These are phyloP conservation scores for Russula compacta DNA, from an alignment of 768 basidiomycete genomes.

Conservation along the genomic window DNA sequence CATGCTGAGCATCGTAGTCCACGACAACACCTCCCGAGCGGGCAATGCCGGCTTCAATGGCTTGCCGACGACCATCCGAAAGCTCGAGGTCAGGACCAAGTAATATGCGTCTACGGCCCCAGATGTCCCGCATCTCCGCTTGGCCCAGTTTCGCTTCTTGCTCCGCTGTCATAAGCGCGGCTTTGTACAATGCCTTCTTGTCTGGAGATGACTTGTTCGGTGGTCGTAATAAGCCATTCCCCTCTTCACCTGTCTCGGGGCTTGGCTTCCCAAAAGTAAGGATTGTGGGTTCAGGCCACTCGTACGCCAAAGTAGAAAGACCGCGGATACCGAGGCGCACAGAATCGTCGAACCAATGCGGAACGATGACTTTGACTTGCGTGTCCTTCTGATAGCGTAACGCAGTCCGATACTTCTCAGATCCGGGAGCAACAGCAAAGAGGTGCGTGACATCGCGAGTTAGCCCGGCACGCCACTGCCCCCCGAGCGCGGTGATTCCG, in stretches of 20 bases:
- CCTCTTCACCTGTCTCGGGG: slow-evolving; percentile 16
- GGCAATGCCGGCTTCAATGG: slow-evolving; percentile 50
- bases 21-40: slow-evolving; percentile 50
- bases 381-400: slow-evolving; percentile 52
- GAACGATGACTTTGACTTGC: slow-evolving; percentile 62
- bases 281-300: slow-evolving; percentile 66
- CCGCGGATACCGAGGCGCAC: slow-evolving; percentile 41
- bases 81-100: slow-evolving; percentile 54
- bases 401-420: slow-evolving; percentile 37
- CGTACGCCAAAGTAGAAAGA: slow-evolving; percentile 46
- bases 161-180: slow-evolving; percentile 23
- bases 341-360: slow-evolving; percentile 88
- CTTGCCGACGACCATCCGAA: slow-evolving; percentile 36
- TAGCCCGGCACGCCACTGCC: slow-evolving; percentile 67
- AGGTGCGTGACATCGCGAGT: slow-evolving; percentile 86
- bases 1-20: slow-evolving; percentile 30
- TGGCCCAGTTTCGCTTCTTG: slow-evolving; percentile 18
- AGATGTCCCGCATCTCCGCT: slow-evolving; percentile 34
- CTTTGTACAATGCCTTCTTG: slow-evolving; percentile 31
- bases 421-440: slow-evolving; percentile 46
- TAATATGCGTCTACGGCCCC: slow-evolving; percentile 51
- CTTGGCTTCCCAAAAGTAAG: slow-evolving; percentile 29
- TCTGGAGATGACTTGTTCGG: slow-evolving; percentile 28
- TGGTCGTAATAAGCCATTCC: slow-evolving; percentile 23
- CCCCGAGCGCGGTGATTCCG: slow-evolving; percentile 67